Base-by-base conservation (phyloP, 2,329 filamentous ascomycete genomes). In the Gaeumannomyces sp. region DNA sequence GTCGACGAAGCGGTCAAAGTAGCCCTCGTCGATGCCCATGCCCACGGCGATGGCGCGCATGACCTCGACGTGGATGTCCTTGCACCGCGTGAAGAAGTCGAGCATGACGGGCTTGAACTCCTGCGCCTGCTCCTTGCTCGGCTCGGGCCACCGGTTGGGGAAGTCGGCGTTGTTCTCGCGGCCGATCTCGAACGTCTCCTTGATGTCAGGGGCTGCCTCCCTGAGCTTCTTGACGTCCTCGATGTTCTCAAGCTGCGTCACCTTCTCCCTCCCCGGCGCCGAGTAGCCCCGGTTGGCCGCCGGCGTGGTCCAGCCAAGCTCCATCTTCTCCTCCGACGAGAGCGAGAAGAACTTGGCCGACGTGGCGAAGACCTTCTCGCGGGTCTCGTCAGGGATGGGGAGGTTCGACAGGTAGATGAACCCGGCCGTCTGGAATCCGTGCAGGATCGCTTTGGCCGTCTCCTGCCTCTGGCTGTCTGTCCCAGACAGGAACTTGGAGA, bases 381-480 rank as follows among this genome's bases (percentile, higher is more conserved):
- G 78, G 13, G 83, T 81, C 11, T 83, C 77, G 4, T 83, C 71
- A 0, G 87, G 77, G 66, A 97, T 89, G 57, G 89, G 85, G 69
- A 94, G 88, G 75, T 94, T 91, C 70, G 88, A 88, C 56, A 96
- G 85, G 77, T 97, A 97, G 72, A 97, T 85, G 80, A 97, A 97
- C 65, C 93, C 93, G 2, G 93, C 90, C 1, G 85, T 89, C 71
- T 93, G 90, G 79, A 97, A 96, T 58, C 91, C 93, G 64, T 86
- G 73, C 16, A 94, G 86, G 69, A 97, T 88, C 57, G 89, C 85
- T 64, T 86, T 77, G 28, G 92, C 93, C 1, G 90, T 87, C 59
- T 83, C 77, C 62, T 82, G 78, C 70, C 89, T 89, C 69, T 89
- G 80, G 13, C 80, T 71, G 0, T 84, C 78, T 27, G 83, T 81